These are phyloP conservation scores for Backusella tarrabulga DNA, from an alignment of 192 early-diverging fungal genomes.

Conservation along the genomic window DNA sequence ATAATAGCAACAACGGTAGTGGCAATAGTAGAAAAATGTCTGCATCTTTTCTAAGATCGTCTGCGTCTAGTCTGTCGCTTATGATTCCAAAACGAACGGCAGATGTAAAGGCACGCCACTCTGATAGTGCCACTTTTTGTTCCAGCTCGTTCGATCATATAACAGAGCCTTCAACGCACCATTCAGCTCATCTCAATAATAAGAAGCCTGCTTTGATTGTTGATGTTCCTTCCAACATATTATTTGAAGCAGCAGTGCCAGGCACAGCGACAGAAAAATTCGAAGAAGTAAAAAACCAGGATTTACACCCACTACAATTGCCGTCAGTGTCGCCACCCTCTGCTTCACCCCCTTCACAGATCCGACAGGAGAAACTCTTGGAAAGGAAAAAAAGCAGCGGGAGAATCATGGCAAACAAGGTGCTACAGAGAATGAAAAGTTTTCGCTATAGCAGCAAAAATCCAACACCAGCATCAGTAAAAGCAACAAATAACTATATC, in stretches of 20 bases:
- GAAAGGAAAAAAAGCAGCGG: background rate
- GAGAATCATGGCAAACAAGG: background rate
- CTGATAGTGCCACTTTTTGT: background rate
- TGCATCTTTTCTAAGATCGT: conserved; percentile 10
- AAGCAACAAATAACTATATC: background rate
- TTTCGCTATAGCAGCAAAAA: background rate
- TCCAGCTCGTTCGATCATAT: background rate
- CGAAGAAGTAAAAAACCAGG: background rate
- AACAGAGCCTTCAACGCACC: background rate
- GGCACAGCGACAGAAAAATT: background rate
- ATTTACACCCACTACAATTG: background rate
- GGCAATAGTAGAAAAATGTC: background rate
- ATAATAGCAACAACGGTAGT: background rate
- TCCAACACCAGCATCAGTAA: background rate
- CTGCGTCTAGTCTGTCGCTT: conserved; percentile 17
- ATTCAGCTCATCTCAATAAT: background rate
- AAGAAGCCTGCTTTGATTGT: background rate
- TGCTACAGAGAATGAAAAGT: background rate
- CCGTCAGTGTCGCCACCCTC: background rate
- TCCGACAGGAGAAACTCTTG: background rate
- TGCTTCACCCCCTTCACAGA: background rate
- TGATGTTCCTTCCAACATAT: background rate
- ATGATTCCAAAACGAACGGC: conserved; percentile 5
- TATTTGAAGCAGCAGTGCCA: background rate
- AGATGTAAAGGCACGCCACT: background rate